A percentile compares a stretch with the other conserved stretches of the same genome.
Evolutionary conservation across 768 basidiomycete genomes (phyloP).

Genomic region (Psilocybe cubensis): DNA sequence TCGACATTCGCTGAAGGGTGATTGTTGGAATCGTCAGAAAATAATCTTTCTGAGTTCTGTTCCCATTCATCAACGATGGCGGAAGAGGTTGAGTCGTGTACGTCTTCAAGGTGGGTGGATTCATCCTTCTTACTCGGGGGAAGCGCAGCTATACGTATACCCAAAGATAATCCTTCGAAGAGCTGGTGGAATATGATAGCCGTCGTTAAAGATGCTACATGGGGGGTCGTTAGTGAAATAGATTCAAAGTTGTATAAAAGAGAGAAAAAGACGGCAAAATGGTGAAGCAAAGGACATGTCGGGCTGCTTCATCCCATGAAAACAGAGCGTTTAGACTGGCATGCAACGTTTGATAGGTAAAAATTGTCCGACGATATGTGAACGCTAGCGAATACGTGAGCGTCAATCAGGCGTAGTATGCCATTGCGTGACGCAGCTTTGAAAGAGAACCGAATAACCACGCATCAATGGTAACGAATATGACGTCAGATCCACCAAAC

Average conservation of each 20-base stretch:
- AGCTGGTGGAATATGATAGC: conserved; percentile 84
- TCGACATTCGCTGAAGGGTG: background rate
- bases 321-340: too few species aligned
- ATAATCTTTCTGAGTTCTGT: background rate
- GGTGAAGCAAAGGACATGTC: too few species aligned
- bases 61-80: background rate
- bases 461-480: too few species aligned
- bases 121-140: conserved; percentile 39
- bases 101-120: conserved; percentile 3
- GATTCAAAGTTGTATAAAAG: background rate
- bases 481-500: background rate
- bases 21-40: background rate
- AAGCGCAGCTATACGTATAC: conserved; percentile 76
- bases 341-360: too few species aligned
- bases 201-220: conserved; percentile 67
- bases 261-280: too few species aligned
- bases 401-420: too few species aligned
- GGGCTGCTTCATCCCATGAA: too few species aligned
- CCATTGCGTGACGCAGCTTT: too few species aligned
- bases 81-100: background rate
- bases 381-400: too few species aligned
- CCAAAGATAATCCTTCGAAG: conserved; percentile 83
- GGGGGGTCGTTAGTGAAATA: background rate
- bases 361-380: too few species aligned
- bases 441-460: too few species aligned